Base-by-base conservation (phyloP, 2,329 filamentous ascomycete genomes). In the Pyricularia sp. region DNA sequence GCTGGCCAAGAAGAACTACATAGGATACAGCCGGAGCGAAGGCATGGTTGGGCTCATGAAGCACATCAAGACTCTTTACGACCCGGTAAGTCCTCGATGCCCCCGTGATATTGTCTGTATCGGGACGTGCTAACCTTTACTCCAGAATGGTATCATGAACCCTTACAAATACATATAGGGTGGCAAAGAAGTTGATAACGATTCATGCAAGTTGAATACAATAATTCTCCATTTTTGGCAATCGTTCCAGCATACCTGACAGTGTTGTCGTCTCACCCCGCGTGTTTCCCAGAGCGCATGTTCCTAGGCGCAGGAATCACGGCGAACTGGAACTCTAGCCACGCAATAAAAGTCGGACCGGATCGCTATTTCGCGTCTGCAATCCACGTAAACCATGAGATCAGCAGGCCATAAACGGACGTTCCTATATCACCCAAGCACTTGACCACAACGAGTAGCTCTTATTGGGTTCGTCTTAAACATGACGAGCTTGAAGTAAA, bases 111-210 rank as follows among this genome's bases (percentile, higher is more conserved):
- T 9, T 40, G 7, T 26, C 31, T 40, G 57, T 64, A 64, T 33
- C 61, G 31, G 35, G 40, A 22, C 2, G 1, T 62, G 31, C 67
- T 66, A 65, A 69, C 70, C 68, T 68, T 63, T 10, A 62, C 61
- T 64, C 26, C 71, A 96, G 91, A 96, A 96, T 70, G 93, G 92
- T 62, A 97, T 97, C 77, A 96, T 97, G 91, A 97, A 97, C 78
- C 93, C 93, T 0, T 97, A 97, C 81, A 97, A 97, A 78, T 97
- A 97, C 75, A 89, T 97, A 69, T 88, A 77, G 72, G 64, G 13
- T 26, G 19, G 4, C 22, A 9, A 33, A 33, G 16, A 12, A 30
- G 16, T 57, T 22, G 53, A 57, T 12, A 13, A 57, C 53, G 16
- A n/a, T n/a, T 7, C 19, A 49, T n/a, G 40, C 40, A 49, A n/a